Evolutionary conservation across 176 grass and related monocot species (phyloP).

Genomic region (Ensete glaucum): DNA sequence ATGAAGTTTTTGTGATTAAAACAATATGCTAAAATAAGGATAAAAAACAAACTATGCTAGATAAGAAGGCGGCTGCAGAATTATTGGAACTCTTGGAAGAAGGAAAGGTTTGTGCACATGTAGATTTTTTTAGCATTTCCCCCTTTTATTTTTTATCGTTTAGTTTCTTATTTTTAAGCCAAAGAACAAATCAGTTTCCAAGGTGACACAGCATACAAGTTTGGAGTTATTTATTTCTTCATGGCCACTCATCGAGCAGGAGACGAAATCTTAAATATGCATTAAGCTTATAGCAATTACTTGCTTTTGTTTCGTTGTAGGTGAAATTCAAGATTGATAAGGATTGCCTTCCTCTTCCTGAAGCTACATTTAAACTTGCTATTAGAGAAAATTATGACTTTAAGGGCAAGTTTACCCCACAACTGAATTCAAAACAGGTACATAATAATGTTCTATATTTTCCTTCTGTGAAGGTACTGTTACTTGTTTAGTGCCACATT

Average conservation of each 20-base stretch:
- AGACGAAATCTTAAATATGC: neutral
- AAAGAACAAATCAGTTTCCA: no score
- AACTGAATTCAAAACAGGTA: slow-evolving; percentile 60
- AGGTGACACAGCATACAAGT: neutral
- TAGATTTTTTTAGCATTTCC: no score
- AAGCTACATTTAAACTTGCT: slow-evolving; percentile 42
- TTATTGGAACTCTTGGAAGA: no score
- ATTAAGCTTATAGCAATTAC: neutral
- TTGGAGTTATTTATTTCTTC: neutral
- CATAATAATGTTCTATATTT: neutral
- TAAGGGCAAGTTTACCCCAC: slow-evolving; percentile 50
- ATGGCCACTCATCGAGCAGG: neutral
- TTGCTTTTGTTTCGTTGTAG: slow-evolving; percentile 24
- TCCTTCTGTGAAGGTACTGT: neutral
- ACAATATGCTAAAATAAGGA: no score
- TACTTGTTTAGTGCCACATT: neutral
- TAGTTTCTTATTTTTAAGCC: no score
- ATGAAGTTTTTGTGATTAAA: no score
- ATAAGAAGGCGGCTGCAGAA: no score
- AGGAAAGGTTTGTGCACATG: no score
- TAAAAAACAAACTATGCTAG: no score
- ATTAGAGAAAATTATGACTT: slow-evolving; percentile 65
- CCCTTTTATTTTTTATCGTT: no score
- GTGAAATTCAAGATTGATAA: slow-evolving; percentile 69
- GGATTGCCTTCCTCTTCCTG: slow-evolving; percentile 62